Conservation (phyloP, 768 basidiomycete species). For the Leccinum uliginosum region DNA sequence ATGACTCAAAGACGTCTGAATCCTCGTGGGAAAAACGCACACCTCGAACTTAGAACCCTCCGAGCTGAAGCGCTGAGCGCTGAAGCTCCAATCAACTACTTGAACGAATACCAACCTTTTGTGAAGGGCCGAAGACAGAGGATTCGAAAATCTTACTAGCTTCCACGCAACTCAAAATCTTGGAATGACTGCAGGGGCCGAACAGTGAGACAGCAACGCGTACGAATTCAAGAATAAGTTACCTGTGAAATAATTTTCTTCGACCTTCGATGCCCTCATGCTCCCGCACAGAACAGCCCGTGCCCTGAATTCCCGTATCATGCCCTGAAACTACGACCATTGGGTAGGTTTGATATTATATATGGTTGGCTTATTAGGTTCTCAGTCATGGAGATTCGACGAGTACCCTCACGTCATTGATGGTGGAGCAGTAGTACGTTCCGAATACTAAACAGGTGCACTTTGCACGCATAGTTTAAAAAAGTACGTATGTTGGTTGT, state of each 20-base stretch:
- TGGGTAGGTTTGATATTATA: neutral
- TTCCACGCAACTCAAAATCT: neutral
- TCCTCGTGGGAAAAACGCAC: neutral
- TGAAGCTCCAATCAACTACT: neutral
- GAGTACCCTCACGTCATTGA: neutral
- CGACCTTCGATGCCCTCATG: neutral
- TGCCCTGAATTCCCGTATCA: neutral
- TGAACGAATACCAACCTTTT: neutral
- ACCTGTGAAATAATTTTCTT: neutral
- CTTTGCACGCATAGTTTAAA: neutral
- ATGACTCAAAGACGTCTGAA: conserved; percentile 29
- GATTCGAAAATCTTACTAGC: neutral
- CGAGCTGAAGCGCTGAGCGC: too few relatives aligned
- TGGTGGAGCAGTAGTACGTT: neutral
- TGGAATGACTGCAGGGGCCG: neutral
- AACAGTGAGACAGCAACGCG: neutral
- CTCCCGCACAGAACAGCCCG: neutral
- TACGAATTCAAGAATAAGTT: neutral
- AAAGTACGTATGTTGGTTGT: neutral
- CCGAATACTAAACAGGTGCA: neutral
- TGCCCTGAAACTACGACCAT: neutral
- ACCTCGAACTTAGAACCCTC: too few relatives aligned
- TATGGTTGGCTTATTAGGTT: neutral
- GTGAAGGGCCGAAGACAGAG: neutral
- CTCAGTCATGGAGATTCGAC: neutral